Percentiles rank a stretch among this genome's conserved stretches.
phyloP scores from a whole-genome alignment of 2,329 filamentous ascomycete species.

The Calonectria pseudoreteaudii region DNA sequence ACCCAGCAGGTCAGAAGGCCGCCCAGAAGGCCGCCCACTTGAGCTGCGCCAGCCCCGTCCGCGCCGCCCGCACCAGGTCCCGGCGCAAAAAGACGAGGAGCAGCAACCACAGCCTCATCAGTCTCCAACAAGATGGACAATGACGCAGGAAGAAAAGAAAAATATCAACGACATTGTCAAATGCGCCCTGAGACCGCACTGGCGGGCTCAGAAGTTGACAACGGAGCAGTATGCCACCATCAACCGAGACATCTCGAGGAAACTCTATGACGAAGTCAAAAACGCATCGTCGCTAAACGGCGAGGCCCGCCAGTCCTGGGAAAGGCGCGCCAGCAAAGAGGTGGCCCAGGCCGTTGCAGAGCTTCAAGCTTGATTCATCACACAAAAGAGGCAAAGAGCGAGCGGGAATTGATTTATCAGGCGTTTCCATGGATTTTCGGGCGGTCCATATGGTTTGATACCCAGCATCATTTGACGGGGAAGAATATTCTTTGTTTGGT shows the following conservation, averaged over 20 bases:
- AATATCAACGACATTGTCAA: slow-evolving; percentile 92
- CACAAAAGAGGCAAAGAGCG: slow-evolving; percentile 36
- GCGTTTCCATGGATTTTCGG: slow-evolving; percentile 47
- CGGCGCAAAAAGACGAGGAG: slow-evolving; percentile 67
- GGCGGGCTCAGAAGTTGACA: slow-evolving; percentile 81
- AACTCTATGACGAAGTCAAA: slow-evolving; percentile 80
- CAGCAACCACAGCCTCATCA: slow-evolving; percentile 41
- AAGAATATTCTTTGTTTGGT: slow-evolving; percentile 42
- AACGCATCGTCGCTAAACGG: slow-evolving; percentile 71
- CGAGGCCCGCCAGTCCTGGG: slow-evolving; percentile 76
- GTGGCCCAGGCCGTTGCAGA: slow-evolving; percentile 79
- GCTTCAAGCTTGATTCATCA: slow-evolving; percentile 57
- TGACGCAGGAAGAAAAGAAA: slow-evolving; percentile 87
- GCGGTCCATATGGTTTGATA: slow-evolving; percentile 47
- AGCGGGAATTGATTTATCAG: slow-evolving; percentile 40
- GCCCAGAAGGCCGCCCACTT: slow-evolving; percentile 52
- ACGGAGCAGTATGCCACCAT: slow-evolving; percentile 93
- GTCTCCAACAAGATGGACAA: slow-evolving; percentile 73
- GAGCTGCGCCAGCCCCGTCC: slow-evolving; percentile 67
- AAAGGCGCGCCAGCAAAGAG: slow-evolving; percentile 81
- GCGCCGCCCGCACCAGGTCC: slow-evolving; percentile 56
- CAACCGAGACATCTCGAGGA: slow-evolving; percentile 89
- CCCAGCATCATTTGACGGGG: slow-evolving; percentile 46
- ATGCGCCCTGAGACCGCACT: slow-evolving; percentile 83
- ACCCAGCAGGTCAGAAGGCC: slow-evolving; percentile 41